phyloP scores from a whole-genome alignment of 2,329 filamentous ascomycete species.

The Lithohypha guttulata region DNA sequence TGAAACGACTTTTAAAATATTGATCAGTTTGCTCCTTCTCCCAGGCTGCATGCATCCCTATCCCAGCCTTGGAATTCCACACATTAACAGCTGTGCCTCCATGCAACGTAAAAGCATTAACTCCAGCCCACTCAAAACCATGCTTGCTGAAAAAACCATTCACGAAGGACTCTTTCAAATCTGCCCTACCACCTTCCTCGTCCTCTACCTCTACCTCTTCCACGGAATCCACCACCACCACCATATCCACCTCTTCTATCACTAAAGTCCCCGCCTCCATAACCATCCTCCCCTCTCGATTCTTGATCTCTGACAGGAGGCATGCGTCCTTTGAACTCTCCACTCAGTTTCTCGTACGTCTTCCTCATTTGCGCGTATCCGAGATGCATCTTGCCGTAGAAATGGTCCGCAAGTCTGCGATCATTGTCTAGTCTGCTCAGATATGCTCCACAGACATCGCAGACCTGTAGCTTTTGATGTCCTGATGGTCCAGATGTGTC shows the following conservation, averaged over 20 bases:
- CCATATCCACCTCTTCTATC: conserved; percentile 42
- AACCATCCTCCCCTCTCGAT: conserved; percentile 37
- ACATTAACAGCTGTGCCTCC: too few relatives aligned
- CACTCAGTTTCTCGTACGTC: conserved; percentile 75
- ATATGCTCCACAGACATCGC: conserved; percentile 95
- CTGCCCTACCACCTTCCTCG: conserved; percentile 18
- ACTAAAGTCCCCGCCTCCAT: conserved; percentile 41
- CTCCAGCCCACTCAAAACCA: too few relatives aligned
- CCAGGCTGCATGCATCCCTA: too few relatives aligned
- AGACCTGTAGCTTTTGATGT: conserved; percentile 96
- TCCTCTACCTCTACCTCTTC: conserved; percentile 26
- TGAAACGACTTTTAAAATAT: too few relatives aligned
- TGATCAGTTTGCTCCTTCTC: too few relatives aligned
- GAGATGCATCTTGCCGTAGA: conserved; percentile 98
- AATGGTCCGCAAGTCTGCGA: conserved; percentile 84
- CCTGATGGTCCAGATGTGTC: conserved; percentile 89
- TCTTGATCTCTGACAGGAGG: conserved; percentile 39
- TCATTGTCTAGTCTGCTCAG: conserved; percentile 89
- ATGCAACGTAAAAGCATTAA: too few relatives aligned
- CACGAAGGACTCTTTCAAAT: too few relatives aligned
- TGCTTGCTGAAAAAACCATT: too few relatives aligned
- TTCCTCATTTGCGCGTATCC: conserved; percentile 98
- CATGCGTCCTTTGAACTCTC: conserved; percentile 67
- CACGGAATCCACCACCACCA: conserved; percentile 35
- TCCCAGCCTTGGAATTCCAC: too few relatives aligned